Evolutionary conservation across 495 filamentous ascomycete genomes (phyloP).

Genomic region (Rostrohypoxylon terebratum): DNA sequence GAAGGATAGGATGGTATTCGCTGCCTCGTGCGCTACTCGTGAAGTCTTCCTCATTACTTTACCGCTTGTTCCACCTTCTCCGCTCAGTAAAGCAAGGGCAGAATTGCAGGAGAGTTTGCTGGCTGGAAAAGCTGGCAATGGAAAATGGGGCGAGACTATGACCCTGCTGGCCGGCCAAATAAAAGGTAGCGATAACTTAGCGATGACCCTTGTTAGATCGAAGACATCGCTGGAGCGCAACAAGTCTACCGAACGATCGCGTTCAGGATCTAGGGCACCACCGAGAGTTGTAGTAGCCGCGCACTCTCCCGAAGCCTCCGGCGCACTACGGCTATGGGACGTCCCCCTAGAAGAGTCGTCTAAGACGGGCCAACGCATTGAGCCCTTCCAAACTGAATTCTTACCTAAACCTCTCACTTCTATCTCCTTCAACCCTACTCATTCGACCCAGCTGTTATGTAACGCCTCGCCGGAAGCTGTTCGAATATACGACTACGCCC

Average conservation of each 20-base stretch:
- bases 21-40: constrained; percentile 76
- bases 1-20: constrained; percentile 73
- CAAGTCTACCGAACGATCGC: constrained; percentile 54
- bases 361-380: constrained; percentile 55
- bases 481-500: constrained; percentile 69
- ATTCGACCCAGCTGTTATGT: constrained; percentile 72
- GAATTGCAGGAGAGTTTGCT: constrained; percentile 60
- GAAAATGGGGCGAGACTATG: constrained; percentile 71
- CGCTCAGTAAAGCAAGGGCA: constrained; percentile 62
- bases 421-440: constrained; percentile 78
- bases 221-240: constrained; percentile 46
- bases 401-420: constrained; percentile 72
- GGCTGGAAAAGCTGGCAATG: constrained; percentile 61
- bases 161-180: constrained; percentile 68
- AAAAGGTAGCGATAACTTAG: constrained; percentile 71
- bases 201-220: constrained; percentile 72
- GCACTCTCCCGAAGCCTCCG: constrained; percentile 73
- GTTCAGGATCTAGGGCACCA: constrained; percentile 39
- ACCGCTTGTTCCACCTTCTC: constrained; percentile 79
- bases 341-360: constrained; percentile 55
- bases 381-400: constrained; percentile 72
- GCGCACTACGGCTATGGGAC: constrained; percentile 63
- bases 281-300: constrained; percentile 62
- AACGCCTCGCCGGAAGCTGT: constrained; percentile 75
- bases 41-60: constrained; percentile 76